Evolutionary conservation across 2,329 filamentous ascomycete genomes (phyloP).

Genomic region (Ceratocystis huliohia): DNA sequence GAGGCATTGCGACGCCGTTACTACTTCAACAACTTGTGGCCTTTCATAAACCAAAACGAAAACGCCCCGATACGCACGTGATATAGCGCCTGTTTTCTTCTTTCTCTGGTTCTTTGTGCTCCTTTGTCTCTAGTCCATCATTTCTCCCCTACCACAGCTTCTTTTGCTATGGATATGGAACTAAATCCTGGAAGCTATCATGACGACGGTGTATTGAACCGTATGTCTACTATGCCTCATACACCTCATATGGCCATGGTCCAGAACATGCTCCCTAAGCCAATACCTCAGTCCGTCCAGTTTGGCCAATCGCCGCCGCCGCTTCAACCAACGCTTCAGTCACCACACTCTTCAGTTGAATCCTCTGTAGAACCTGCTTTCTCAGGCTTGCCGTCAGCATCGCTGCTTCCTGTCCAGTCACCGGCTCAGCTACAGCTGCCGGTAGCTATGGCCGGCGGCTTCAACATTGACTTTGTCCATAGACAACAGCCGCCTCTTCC

Average conservation of each 20-base stretch:
- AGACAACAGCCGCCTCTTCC: background rate
- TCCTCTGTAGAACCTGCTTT: background rate
- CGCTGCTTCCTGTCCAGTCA: background rate
- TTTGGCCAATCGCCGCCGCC: slow-evolving; percentile 2
- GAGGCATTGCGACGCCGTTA: slow-evolving; percentile 11
- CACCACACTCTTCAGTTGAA: background rate
- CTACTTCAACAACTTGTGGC: background rate
- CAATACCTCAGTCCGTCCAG: background rate
- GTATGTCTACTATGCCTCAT: background rate
- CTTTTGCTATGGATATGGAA: background rate
- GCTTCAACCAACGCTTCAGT: background rate
- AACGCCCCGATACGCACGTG: background rate
- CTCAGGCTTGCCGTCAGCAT: background rate
- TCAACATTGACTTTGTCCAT: slow-evolving; percentile 16
- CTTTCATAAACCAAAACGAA: slow-evolving; percentile 5
- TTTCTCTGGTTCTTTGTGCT: background rate
- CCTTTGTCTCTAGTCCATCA: background rate
- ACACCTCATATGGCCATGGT: background rate
- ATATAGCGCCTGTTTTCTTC: background rate
- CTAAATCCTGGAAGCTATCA: slow-evolving; percentile 2
- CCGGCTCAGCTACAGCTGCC: background rate
- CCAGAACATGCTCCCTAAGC: background rate
- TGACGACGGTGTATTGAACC: background rate
- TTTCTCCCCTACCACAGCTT: background rate
- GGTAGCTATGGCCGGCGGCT: background rate